Percentiles rank a stretch among this genome's conserved stretches.
Evolutionary conservation across 2,329 filamentous ascomycete genomes (phyloP).

Genomic region (Talaromyces piceae): DNA sequence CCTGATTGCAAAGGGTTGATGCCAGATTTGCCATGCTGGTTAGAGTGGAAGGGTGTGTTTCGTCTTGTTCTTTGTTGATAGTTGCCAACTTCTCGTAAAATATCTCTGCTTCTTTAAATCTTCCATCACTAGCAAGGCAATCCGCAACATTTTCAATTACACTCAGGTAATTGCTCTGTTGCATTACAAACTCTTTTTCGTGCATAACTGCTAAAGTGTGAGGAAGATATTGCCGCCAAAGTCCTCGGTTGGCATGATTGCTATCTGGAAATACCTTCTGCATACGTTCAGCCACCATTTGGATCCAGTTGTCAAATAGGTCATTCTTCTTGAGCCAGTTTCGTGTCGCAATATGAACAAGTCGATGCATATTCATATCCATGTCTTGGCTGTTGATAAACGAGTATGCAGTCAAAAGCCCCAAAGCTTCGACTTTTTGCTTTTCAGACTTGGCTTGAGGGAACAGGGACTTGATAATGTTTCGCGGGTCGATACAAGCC

Average conservation of each 20-base stretch:
- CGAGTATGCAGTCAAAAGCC: constrained; percentile 18
- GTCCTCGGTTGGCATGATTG: constrained; percentile 9
- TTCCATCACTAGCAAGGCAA: constrained; percentile 13
- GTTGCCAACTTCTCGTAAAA: neutral
- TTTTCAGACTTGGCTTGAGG: constrained; percentile 5
- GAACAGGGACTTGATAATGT: constrained; percentile 22
- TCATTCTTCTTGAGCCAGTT: constrained; percentile 19
- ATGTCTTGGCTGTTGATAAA: constrained; percentile 11
- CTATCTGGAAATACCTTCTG: constrained; percentile 7
- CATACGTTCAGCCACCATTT: constrained; percentile 6
- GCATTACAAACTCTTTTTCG: constrained; percentile 1
- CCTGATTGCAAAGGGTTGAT: constrained; percentile 9
- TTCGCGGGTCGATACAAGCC: constrained; percentile 20
- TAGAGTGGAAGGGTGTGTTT: constrained; percentile 7
- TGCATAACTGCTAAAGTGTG: constrained; percentile 11
- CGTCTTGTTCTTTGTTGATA: neutral
- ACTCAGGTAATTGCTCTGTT: constrained; percentile 1
- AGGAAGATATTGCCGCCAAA: constrained; percentile 17
- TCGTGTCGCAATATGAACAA: constrained; percentile 23
- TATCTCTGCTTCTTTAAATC: constrained; percentile 13
- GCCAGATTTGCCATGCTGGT: constrained; percentile 6
- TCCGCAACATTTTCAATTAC: constrained; percentile 1
- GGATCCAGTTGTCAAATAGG: constrained; percentile 2
- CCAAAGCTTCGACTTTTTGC: constrained; percentile 14
- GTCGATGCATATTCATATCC: constrained; percentile 19